Evolutionary conservation across 2,329 filamentous ascomycete species (phyloP).

Genomic region (Trichoderma hamatum): DNA sequence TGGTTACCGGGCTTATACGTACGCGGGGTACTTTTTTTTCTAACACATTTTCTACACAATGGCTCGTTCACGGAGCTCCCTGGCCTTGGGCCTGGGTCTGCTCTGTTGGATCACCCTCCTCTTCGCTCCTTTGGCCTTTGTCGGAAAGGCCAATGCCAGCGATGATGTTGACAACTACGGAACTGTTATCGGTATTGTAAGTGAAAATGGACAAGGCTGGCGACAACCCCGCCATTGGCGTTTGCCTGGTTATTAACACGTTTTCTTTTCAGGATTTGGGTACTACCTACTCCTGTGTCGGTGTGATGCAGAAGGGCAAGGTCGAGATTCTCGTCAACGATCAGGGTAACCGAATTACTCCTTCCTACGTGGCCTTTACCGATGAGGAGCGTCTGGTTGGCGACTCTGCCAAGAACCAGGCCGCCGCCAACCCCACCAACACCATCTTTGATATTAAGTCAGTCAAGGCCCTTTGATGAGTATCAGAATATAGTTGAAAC

Average conservation of each 20-base stretch:
- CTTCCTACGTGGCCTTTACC: conserved; percentile 94
- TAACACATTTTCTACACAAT: conserved; percentile 41
- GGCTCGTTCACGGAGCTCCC: conserved; percentile 65
- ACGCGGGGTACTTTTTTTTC: conserved; percentile 22
- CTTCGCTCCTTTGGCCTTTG: conserved; percentile 83
- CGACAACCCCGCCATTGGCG: background rate
- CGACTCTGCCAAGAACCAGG: conserved; percentile 97
- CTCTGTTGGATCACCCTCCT: conserved; percentile 90
- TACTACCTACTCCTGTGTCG: conserved; percentile 87
- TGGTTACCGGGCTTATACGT: conserved; percentile 7
- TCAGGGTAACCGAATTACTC: conserved; percentile 95
- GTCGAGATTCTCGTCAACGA: conserved; percentile 96
- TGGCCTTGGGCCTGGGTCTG: conserved; percentile 82
- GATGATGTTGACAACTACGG: conserved; percentile 69
- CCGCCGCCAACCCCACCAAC: conserved; percentile 73
- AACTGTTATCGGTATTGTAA: conserved; percentile 88
- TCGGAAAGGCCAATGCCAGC: conserved; percentile 71
- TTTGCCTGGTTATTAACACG: conserved; percentile 1
- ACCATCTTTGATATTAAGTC: conserved; percentile 85
- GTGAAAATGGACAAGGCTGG: conserved; percentile 37
- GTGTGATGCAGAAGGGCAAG: conserved; percentile 94
- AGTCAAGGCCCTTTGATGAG: conserved; percentile 45
- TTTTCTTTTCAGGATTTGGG: conserved; percentile 66
- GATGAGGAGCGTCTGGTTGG: conserved; percentile 96
- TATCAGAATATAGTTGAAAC: conserved; percentile 23